Evolutionary conservation across 208 protist species (phyloP), one percentile per base, ranked within the genome.

Genomic region (Phytomonas francai): DNA sequence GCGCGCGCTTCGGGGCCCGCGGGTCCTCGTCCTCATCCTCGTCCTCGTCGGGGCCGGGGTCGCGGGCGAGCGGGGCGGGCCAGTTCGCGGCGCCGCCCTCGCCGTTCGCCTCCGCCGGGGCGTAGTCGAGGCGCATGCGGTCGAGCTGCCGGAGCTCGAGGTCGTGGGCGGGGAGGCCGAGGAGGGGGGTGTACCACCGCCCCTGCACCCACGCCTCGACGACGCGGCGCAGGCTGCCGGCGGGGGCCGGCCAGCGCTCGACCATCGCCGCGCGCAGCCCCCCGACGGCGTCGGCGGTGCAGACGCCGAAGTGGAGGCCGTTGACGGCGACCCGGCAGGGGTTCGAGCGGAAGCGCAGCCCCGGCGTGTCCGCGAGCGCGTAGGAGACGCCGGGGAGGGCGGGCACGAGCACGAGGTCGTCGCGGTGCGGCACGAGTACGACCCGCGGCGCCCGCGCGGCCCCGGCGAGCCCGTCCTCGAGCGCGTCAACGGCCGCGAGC

Each of bases 231-330:
- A 96, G 84, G 59, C 81, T 89, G n/a, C 87, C 87, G 31, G 89
- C 76, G 16, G 79, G 79, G 16, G 80, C 74, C 0, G 78, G 74
- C 88, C 87, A 91, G 9, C 84, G 78, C 76, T 96, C 87, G 34
- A 88, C 73, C 87, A 92, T 92, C 22, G 64, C 62, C 2, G 85
- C 73, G 4, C 80, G 85, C 87, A 96, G 91, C 6, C 76, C 70
- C 7, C 77, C 77, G 1, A 93, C 73, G 3, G 89, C 83, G 71
- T 96, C 87, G 19, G 91, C 86, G 65, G 87, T 92, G 72, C 82
- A 92, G 28, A 96, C 82, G n/a, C 87, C 76, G 59, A 96, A 65
- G 70, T 92, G 87, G 58, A 96, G 73, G n/a, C 87, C 87, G 67
- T 90, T 86, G 42, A 93, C 68, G 6, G 79, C 65, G 25, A 96